Evolutionary conservation across 2,329 filamentous ascomycete species (phyloP).

Genomic region (Gnomoniopsis smithogilvyi): DNA sequence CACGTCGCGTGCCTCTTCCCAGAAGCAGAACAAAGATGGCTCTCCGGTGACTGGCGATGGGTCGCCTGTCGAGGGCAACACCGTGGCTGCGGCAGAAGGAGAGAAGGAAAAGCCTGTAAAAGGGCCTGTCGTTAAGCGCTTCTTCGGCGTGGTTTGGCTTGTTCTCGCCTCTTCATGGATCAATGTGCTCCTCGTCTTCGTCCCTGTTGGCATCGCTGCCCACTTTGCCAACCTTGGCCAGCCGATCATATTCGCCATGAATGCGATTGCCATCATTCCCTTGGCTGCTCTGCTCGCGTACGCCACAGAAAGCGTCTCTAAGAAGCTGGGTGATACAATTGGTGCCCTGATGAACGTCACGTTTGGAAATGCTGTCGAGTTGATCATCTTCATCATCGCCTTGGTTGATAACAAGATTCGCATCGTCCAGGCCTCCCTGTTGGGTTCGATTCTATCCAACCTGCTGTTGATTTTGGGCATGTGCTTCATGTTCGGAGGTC

Average conservation of each 20-base stretch:
- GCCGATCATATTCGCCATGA: slow-evolving; percentile 68
- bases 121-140: slow-evolving; percentile 24
- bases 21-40: background rate
- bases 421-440: slow-evolving; percentile 85
- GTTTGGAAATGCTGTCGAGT: slow-evolving; percentile 75
- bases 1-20: background rate
- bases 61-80: background rate
- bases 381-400: slow-evolving; percentile 63
- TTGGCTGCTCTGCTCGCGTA: slow-evolving; percentile 69
- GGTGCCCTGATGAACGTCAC: slow-evolving; percentile 74
- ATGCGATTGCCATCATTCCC: slow-evolving; percentile 72
- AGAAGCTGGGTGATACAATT: slow-evolving; percentile 68
- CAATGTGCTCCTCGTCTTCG: slow-evolving; percentile 73
- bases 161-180: slow-evolving; percentile 61
- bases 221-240: slow-evolving; percentile 52
- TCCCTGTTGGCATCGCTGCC: slow-evolving; percentile 71
- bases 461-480: slow-evolving; percentile 86
- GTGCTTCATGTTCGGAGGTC: slow-evolving; percentile 82
- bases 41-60: background rate
- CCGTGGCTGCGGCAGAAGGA: background rate
- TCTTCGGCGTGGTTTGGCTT: slow-evolving; percentile 45
- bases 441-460: slow-evolving; percentile 88
- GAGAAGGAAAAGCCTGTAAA: slow-evolving; percentile 18
- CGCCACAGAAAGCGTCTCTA: slow-evolving; percentile 73
- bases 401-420: slow-evolving; percentile 67